A percentile compares a stretch with the other conserved stretches of the same genome.
Conservation (phyloP, 2,329 filamentous ascomycete genomes). For the Ploettnerulaceae sp. region DNA sequence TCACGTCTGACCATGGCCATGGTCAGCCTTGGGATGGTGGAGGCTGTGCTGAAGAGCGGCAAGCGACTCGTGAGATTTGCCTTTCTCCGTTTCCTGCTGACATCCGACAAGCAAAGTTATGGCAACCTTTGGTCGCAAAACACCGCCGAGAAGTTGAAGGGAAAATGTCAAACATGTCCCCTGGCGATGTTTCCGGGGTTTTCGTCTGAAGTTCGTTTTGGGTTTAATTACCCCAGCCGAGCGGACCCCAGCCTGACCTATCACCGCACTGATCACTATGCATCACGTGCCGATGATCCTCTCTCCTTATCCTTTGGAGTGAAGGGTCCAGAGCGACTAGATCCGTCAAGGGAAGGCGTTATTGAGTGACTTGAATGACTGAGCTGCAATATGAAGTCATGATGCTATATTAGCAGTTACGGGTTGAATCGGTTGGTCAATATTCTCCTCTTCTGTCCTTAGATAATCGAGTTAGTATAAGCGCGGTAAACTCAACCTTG, state of each 20-base stretch:
- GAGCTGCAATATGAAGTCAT: no score
- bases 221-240: neutral
- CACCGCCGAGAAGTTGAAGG: neutral
- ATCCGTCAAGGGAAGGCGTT: no score
- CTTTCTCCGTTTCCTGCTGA: no score
- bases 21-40: neutral
- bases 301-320: no score
- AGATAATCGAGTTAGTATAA: no score
- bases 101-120: neutral
- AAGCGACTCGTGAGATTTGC: neutral
- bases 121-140: neutral
- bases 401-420: no score
- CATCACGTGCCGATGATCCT: neutral
- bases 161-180: neutral
- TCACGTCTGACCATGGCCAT: no score
- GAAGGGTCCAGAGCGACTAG: no score
- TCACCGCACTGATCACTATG: neutral
- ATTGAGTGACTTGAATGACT: no score
- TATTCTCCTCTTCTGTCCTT: no score
- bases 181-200: constrained; percentile 4
- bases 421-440: no score
- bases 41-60: constrained; percentile 3
- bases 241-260: neutral
- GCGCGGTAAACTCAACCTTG: no score
- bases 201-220: constrained; percentile 8